These are phyloP conservation scores for Vitis rupestris DNA, from an alignment of 164 flowering plant species.

Conservation along the genomic window DNA sequence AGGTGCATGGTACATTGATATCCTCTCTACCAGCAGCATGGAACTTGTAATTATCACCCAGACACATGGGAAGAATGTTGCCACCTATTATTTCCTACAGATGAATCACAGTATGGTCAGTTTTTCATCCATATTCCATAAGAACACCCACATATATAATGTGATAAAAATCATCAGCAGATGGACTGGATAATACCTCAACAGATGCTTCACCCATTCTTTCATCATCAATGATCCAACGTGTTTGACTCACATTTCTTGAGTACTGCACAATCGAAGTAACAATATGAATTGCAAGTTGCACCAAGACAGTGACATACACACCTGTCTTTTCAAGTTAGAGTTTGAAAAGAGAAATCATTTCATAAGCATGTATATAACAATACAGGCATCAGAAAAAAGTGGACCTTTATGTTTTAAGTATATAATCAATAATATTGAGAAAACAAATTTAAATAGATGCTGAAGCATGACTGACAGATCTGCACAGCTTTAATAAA, in stretches of 20 bases:
- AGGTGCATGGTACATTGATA: constrained; percentile 69
- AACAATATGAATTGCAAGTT: constrained; percentile 7
- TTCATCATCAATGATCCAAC: constrained; percentile 96
- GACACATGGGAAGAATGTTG: constrained; percentile 61
- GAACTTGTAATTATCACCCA: constrained; percentile 82
- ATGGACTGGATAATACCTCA: constrained; percentile 54
- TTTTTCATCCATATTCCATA: not conserved
- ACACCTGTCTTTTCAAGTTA: not conserved
- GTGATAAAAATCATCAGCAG: not conserved
- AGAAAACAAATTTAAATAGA: too few relatives aligned
- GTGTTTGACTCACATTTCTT: constrained; percentile 93
- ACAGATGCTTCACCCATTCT: constrained; percentile 98
- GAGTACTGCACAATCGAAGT: constrained; percentile 57
- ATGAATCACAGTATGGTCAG: constrained; percentile 10
- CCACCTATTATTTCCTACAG: constrained; percentile 81
- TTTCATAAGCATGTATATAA: not conserved
- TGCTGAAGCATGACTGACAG: too few relatives aligned
- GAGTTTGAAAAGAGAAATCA: not conserved
- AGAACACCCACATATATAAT: not conserved
- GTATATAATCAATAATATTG: too few relatives aligned
- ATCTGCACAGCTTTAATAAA: too few relatives aligned
- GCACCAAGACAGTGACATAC: not conserved
- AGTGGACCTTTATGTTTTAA: not conserved
- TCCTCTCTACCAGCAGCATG: constrained; percentile 99
- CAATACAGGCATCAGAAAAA: not conserved